Conservation (phyloP, 495 filamentous ascomycete species). For the Tuber microsphaerosporum region DNA sequence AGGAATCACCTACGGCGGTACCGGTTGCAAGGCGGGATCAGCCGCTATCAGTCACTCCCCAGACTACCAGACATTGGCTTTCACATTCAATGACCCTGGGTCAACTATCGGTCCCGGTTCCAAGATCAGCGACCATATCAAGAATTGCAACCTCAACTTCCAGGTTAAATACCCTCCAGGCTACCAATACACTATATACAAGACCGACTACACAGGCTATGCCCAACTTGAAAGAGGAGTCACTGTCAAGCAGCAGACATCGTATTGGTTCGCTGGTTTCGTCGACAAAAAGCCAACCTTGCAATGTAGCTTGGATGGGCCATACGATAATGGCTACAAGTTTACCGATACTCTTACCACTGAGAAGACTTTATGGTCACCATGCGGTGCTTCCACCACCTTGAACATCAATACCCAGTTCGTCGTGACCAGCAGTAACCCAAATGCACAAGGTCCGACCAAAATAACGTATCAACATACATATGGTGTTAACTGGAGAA, state of each 20-base stretch:
- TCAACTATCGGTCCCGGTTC: slow-evolving; percentile 42
- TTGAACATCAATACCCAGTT: slow-evolving; percentile 10
- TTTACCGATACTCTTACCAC: slow-evolving; percentile 12
- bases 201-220: slow-evolving; percentile 54
- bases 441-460: neutral
- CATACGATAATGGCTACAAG: neutral
- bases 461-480: neutral
- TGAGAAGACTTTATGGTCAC: too few relatives aligned
- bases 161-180: slow-evolving; percentile 54
- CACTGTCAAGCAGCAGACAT: slow-evolving; percentile 52
- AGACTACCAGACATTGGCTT: slow-evolving; percentile 22
- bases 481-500: neutral
- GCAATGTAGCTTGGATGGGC: neutral
- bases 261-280: slow-evolving; percentile 55
- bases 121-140: slow-evolving; percentile 40
- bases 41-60: slow-evolving; percentile 15
- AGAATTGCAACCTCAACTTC: slow-evolving; percentile 58
- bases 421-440: neutral
- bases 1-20: slow-evolving; percentile 31
- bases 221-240: slow-evolving; percentile 51
- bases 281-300: slow-evolving; percentile 27
- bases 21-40: slow-evolving; percentile 28
- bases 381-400: slow-evolving; percentile 45
- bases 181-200: slow-evolving; percentile 54
- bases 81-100: slow-evolving; percentile 25